Evolutionary conservation across 2,329 filamentous ascomycete species (phyloP).

Genomic region (Diaporthe helianthi): DNA sequence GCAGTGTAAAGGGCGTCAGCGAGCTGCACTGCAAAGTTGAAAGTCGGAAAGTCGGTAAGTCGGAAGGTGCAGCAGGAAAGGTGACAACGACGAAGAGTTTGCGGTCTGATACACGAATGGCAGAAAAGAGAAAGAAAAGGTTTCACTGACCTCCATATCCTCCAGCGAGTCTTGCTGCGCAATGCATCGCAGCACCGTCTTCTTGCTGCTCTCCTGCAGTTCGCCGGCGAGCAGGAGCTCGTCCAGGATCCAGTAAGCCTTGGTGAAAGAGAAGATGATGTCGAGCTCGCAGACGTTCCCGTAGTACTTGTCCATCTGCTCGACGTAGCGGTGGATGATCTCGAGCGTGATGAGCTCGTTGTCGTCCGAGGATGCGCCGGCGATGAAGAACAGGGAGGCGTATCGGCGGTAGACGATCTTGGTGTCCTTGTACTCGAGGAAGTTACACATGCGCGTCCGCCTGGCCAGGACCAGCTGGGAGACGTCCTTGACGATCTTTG

Average conservation of each 20-base stretch:
- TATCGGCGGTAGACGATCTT: constrained; percentile 99
- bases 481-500: constrained; percentile 99
- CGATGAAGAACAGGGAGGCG: constrained; percentile 98
- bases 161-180: constrained; percentile 96
- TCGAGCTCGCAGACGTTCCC: constrained; percentile 99
- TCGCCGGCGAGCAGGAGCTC: constrained; percentile 94
- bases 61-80: constrained; percentile 11
- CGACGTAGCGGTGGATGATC: constrained; percentile 98
- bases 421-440: constrained; percentile 99
- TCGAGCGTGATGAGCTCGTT: constrained; percentile 98
- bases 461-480: constrained; percentile 95
- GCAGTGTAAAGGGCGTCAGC: constrained; percentile 58
- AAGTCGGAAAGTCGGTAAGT: constrained; percentile 9
- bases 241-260: constrained; percentile 98
- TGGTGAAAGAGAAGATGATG: constrained; percentile 99
- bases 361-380: constrained; percentile 94
- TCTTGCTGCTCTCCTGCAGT: constrained; percentile 99
- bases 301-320: constrained; percentile 99
- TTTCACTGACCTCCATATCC: constrained; percentile 90
- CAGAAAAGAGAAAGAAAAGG: neutral
- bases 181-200: constrained; percentile 96
- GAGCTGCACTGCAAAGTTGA: constrained; percentile 39
- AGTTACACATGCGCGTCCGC: constrained; percentile 99
- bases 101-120: neutral
- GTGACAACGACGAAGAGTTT: neutral